phyloP scores from a whole-genome alignment of 1,284 basidiomycete genomes.

The Marasmius tenuissimus region DNA sequence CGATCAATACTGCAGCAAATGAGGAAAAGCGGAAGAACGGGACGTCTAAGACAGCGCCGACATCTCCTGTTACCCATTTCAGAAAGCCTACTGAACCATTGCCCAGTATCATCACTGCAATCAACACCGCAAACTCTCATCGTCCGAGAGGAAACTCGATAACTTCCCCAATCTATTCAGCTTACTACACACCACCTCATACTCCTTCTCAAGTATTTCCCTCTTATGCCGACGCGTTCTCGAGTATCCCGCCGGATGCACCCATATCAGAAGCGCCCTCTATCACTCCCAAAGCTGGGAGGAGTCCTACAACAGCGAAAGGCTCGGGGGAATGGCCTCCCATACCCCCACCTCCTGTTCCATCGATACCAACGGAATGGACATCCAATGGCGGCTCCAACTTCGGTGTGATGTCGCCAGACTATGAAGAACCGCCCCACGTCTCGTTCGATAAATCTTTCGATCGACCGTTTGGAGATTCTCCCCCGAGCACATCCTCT shows the following conservation, averaged over 20 bases:
- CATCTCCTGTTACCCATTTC: not conserved
- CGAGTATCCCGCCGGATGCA: not conserved
- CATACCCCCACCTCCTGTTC: not conserved
- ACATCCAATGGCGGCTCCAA: not conserved
- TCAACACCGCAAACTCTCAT: not conserved
- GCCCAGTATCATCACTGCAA: not conserved
- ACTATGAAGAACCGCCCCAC: not conserved
- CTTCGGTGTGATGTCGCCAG: not conserved
- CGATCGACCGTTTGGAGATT: constrained; percentile 7
- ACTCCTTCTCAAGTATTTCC: constrained; percentile 48
- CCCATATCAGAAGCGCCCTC: not conserved
- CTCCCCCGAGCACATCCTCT: constrained; percentile 23
- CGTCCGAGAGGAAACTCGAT: not conserved
- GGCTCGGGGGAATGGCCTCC: not conserved
- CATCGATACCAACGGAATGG: not conserved
- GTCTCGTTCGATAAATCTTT: not conserved
- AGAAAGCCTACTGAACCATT: not conserved
- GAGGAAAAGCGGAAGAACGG: not conserved
- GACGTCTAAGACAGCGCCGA: not conserved
- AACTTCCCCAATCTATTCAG: constrained; percentile 17
- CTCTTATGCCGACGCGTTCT: not conserved
- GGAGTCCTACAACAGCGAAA: not conserved
- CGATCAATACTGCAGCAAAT: not conserved
- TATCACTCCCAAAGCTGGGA: not conserved
- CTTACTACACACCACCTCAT: constrained; percentile 55